Evolutionary conservation across 2,329 filamentous ascomycete species (phyloP).

Genomic region (Aspergillus floridensis): DNA sequence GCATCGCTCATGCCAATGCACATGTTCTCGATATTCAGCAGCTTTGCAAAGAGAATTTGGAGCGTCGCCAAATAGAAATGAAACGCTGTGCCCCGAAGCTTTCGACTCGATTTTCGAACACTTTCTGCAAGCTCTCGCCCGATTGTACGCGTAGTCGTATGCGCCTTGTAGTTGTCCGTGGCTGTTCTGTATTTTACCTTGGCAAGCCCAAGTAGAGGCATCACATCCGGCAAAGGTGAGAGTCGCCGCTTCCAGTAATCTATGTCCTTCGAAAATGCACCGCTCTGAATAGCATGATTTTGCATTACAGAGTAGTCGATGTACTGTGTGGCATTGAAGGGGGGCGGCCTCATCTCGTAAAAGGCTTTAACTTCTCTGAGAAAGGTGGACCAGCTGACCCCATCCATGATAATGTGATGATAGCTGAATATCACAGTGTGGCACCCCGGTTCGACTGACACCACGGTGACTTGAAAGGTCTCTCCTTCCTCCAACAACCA

Average conservation of each 20-base stretch:
- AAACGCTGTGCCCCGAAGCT: background rate
- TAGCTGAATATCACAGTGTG: constrained; percentile 7
- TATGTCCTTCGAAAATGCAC: background rate
- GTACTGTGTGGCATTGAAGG: background rate
- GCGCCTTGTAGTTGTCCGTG: background rate
- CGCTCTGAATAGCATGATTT: background rate
- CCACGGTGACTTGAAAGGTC: background rate
- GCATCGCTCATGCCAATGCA: constrained; percentile 12
- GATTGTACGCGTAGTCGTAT: background rate
- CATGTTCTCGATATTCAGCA: background rate
- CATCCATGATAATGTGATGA: constrained; percentile 20
- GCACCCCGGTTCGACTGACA: background rate
- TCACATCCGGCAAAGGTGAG: background rate
- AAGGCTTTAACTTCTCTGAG: background rate
- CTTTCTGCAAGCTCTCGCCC: background rate
- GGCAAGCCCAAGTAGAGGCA: constrained; percentile 5
- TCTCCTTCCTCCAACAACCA: constrained; percentile 1
- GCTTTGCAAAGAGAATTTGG: background rate
- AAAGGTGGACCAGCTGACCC: constrained; percentile 6
- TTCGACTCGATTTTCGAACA: background rate
- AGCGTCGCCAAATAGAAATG: constrained; percentile 9
- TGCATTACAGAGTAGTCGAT: constrained; percentile 1
- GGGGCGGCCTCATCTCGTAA: background rate
- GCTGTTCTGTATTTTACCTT: background rate
- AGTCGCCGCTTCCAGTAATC: constrained; percentile 5